Percentiles rank a stretch among this genome's conserved stretches.
These are phyloP conservation scores for Coemansia sp. DNA, from an alignment of 192 early-diverging fungal species.

Conservation along the genomic window DNA sequence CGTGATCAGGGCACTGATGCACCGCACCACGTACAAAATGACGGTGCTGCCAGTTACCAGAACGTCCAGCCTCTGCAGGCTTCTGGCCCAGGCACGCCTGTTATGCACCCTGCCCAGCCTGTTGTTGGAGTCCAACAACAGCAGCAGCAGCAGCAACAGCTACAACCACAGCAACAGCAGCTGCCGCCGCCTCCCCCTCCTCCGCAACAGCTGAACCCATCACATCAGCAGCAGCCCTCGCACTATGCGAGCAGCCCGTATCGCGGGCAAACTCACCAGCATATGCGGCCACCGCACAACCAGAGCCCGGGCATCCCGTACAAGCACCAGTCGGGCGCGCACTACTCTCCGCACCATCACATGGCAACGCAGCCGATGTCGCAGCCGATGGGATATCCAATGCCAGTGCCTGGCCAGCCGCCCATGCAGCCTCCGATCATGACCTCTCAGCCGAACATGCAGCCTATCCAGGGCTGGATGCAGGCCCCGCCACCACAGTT, in stretches of 20 bases:
- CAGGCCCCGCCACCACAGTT: conserved; percentile 41
- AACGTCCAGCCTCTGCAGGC: conserved; percentile 13
- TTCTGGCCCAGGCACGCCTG: conserved; percentile 26
- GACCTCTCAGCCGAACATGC: conserved; percentile 50
- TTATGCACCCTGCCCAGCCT: conserved; percentile 10
- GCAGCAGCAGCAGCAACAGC: conserved; percentile 15
- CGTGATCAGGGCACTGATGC: conserved; percentile 24
- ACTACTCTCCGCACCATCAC: conserved; percentile 42
- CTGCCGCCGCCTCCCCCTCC: conserved; percentile 16
- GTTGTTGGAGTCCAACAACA: neutral
- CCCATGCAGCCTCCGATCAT: conserved; percentile 50
- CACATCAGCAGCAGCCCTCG: conserved; percentile 4
- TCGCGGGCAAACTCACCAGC: conserved; percentile 37
- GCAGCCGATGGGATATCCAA: conserved; percentile 49
- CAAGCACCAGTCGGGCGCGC: conserved; percentile 44
- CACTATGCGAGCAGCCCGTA: conserved; percentile 41
- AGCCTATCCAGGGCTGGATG: conserved; percentile 52
- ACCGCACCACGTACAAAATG: conserved; percentile 1
- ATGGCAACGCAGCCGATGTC: conserved; percentile 43
- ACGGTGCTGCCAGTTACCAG: conserved; percentile 16
- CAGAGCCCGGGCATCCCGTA: conserved; percentile 36
- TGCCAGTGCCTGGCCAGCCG: conserved; percentile 39
- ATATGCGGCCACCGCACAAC: conserved; percentile 45
- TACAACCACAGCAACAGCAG: conserved; percentile 12
- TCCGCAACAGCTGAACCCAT: conserved; percentile 19